Evolutionary conservation across 352 stramenopile genomes (phyloP), one percentile per base, ranked within the genome.

Genomic region (Thraustochytrium sp.): DNA sequence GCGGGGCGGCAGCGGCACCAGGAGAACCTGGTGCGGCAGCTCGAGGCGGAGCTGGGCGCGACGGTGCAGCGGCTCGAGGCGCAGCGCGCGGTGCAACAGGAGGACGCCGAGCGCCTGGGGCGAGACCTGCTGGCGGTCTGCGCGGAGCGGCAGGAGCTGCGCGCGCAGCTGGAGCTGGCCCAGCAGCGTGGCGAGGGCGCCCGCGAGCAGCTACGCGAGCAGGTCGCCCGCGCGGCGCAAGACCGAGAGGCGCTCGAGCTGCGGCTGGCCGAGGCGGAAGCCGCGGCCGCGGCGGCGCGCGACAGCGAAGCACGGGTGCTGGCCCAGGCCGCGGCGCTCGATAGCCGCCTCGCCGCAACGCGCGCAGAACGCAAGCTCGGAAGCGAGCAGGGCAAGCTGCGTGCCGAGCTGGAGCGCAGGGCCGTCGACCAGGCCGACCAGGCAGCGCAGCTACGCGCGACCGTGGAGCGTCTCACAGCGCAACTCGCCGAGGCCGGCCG

Each of bases 111-210:
- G 48, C 13, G 23, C 9, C 29, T 78, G 1, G 26, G 23, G 9
- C n/a, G 65, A 11, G 65, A 80, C 46, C 34, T 80, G 26, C 44
- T 61, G 0, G 21, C 8, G 9, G 68, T 51, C 29, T 64, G 13
- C 49, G 44, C 76, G 31, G 68, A 80, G 31, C 48, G 68, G 5
- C 68, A 64, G 49, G 68, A 80, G n/a, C 46, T 80, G 16, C 46
- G 51, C 23, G 68, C 68, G 29, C 42, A 51, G 1, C 23, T 44
- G 29, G 68, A 80, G 4, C 53, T 80, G 36, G 68, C 68, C 42
- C 21, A 80, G 48, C 31, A 80, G 26, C 68, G 53, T 8, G 26
- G 18, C 26, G 44, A 80, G 29, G 34, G 21, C 4, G 18, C 46
- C 1, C 48, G 68, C 34, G 40, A 72, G 13, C 44, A 80, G 13